Evolutionary conservation across 129 eudicot species (phyloP).

Genomic region (Glebionis coronaria): DNA sequence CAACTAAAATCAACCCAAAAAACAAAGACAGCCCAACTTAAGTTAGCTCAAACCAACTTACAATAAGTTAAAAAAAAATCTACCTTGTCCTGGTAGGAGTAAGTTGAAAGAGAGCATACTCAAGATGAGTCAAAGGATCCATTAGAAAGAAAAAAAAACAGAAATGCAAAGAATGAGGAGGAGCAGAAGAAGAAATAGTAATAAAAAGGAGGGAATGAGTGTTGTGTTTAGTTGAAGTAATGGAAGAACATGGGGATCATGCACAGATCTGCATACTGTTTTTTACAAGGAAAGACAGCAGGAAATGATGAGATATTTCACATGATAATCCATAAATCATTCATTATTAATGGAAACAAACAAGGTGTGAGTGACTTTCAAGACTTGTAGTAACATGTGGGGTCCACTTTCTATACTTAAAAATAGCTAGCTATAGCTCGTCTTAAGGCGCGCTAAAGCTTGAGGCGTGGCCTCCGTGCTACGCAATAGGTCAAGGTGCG

Average conservation of each 20-base stretch:
- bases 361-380: slow-evolving; percentile 32
- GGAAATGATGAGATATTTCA: slow-evolving; percentile 57
- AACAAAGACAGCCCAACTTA: no score
- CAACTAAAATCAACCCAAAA: not conserved
- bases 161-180: slow-evolving; percentile 12
- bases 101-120: slow-evolving; percentile 83
- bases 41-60: not conserved
- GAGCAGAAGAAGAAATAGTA: no score
- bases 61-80: not conserved
- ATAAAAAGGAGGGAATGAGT: slow-evolving; percentile 18
- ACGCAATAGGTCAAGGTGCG: no score
- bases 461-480: no score
- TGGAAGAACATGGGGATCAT: slow-evolving; percentile 43
- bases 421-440: no score
- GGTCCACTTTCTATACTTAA: slow-evolving; percentile 30
- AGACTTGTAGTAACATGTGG: slow-evolving; percentile 28
- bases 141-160: slow-evolving; percentile 26
- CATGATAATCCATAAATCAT: no score
- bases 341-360: no score
- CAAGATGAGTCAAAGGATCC: slow-evolving; percentile 63
- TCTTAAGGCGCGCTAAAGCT: no score
- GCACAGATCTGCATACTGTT: slow-evolving; percentile 42
- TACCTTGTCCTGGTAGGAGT: slow-evolving; percentile 93
- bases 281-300: slow-evolving; percentile 48
- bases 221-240: slow-evolving; percentile 31